These are phyloP conservation scores for Filosporella fistucella DNA, from an alignment of 495 filamentous ascomycete species.

Conservation along the genomic window DNA sequence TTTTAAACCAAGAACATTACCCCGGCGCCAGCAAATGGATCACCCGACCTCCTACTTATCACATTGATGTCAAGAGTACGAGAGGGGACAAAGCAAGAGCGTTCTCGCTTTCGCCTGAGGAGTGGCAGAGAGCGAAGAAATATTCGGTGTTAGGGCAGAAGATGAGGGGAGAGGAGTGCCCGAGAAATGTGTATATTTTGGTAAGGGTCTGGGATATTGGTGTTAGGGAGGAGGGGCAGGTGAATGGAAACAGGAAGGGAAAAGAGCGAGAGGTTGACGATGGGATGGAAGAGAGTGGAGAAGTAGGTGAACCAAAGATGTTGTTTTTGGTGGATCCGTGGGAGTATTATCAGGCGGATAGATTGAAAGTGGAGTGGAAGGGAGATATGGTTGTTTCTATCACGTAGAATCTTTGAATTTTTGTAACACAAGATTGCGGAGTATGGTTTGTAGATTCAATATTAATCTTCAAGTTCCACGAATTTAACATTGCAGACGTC, in stretches of 20 bases:
- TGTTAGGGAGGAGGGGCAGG: background rate
- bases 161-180: background rate
- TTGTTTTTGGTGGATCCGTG: slow-evolving; percentile 4
- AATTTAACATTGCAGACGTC: no score
- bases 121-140: background rate
- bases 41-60: background rate
- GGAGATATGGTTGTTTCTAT: background rate
- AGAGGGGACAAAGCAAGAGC: background rate
- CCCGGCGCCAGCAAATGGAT: background rate
- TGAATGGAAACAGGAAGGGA: background rate
- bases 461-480: no score
- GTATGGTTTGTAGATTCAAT: no score
- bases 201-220: background rate
- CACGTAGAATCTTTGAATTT: no score
- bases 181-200: background rate
- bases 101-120: background rate
- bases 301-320: background rate
- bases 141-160: background rate
- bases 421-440: no score
- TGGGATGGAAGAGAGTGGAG: background rate
- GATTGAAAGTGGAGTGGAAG: background rate
- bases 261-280: no score
- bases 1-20: background rate
- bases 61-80: background rate
- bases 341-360: slow-evolving; percentile 1